These are phyloP conservation scores for Abrus pulchellus DNA, from an alignment of 306 rosid genomes.

Conservation along the genomic window DNA sequence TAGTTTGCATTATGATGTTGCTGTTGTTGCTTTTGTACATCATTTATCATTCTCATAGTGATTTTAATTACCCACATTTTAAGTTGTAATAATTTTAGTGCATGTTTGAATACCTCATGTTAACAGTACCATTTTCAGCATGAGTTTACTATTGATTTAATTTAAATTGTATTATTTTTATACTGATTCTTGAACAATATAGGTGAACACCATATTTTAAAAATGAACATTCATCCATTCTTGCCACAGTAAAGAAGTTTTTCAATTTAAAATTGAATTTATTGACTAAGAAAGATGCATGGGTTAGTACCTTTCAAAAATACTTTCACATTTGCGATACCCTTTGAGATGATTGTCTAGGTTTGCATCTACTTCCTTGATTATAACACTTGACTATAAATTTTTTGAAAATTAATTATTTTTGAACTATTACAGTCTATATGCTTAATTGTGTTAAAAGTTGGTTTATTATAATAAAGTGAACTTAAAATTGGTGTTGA, in stretches of 20 bases:
- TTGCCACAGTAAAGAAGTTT: constrained; percentile 92
- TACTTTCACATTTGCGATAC: constrained; percentile 73
- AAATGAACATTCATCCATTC: constrained; percentile 87
- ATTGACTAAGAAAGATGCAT: constrained; percentile 95
- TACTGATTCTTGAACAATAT: constrained; percentile 82
- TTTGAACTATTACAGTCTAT: neutral
- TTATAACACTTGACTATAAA: neutral
- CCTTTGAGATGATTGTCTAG: constrained; percentile 95
- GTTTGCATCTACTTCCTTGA: constrained; percentile 53
- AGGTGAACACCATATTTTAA: constrained; percentile 85
- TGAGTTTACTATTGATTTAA: constrained; percentile 15
- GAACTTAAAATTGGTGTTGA: neutral
- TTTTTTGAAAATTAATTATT: neutral
- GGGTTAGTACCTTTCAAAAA: constrained; percentile 93
- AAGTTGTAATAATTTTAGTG: neutral
- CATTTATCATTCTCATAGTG: too few relatives aligned
- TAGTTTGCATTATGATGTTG: too few relatives aligned
- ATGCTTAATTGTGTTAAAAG: neutral
- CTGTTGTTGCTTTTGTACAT: too few relatives aligned
- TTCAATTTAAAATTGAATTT: constrained; percentile 95
- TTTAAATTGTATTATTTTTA: constrained; percentile 24
- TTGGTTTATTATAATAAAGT: neutral
- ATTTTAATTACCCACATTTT: too few relatives aligned
- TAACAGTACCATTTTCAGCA: constrained; percentile 12
- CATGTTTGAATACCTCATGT: neutral